These are phyloP conservation scores for Candida chauliodis DNA, from an alignment of 805 yeast species.

Conservation along the genomic window DNA sequence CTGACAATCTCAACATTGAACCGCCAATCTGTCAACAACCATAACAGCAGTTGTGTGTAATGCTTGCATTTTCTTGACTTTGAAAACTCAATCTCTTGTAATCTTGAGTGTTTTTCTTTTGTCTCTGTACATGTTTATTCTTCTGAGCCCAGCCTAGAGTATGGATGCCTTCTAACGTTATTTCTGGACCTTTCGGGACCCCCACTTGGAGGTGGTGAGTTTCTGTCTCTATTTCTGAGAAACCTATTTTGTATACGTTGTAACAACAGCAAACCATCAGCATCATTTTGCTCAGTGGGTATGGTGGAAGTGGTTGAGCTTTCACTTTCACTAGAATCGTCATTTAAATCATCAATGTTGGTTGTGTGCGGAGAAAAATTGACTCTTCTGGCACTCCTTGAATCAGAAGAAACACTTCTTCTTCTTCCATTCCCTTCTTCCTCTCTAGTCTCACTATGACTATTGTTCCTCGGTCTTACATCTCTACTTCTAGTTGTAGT, in stretches of 20 bases:
- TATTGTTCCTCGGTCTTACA: conserved; percentile 6
- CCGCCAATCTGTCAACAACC: no score
- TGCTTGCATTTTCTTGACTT: no score
- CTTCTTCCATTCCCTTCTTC: not conserved
- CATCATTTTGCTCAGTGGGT: not conserved
- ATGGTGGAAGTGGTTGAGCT: not conserved
- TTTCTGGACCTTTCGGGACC: conserved; percentile 19
- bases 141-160: conserved; percentile 12
- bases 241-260: conserved; percentile 5
- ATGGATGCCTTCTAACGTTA: conserved; percentile 20
- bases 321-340: conserved; percentile 5
- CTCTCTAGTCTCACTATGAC: conserved; percentile 1
- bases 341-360: conserved; percentile 10
- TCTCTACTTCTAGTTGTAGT: conserved; percentile 2
- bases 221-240: conserved; percentile 6
- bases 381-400: conserved; percentile 9
- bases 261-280: conserved; percentile 2
- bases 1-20: no score
- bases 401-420: conserved; percentile 1
- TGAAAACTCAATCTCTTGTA: no score
- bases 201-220: conserved; percentile 10
- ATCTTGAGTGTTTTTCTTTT: no score
- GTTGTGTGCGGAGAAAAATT: conserved; percentile 12
- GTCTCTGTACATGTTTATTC: no score
- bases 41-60: no score